A percentile compares a stretch with the other conserved stretches of the same genome.
These are phyloP conservation scores for Cinnamomum chago DNA, from an alignment of 164 flowering plant genomes.

Conservation along the genomic window DNA sequence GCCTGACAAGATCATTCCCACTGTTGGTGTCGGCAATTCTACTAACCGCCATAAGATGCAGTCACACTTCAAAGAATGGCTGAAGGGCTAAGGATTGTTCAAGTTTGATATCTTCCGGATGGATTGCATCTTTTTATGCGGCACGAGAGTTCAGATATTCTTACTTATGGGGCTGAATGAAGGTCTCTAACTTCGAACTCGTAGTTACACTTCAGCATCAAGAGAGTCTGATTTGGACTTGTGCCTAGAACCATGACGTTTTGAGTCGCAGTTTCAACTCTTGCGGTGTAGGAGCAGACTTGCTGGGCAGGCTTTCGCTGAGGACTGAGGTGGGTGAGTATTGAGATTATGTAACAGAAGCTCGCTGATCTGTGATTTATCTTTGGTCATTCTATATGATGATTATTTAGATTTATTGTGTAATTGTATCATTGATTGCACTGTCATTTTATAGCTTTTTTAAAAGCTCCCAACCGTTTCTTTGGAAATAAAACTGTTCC, in stretches of 20 bases:
- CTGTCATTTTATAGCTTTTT: background rate
- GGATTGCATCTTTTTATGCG: background rate
- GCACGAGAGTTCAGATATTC: background rate
- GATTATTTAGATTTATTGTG: background rate
- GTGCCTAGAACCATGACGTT: too few species aligned
- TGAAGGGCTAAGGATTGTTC: conserved; percentile 18
- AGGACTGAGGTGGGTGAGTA: background rate
- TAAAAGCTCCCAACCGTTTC: too few species aligned
- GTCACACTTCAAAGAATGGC: conserved; percentile 54
- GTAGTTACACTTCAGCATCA: background rate
- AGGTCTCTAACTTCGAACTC: background rate
- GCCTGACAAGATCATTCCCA: conserved; percentile 75
- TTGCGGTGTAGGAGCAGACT: background rate
- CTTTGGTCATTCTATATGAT: background rate
- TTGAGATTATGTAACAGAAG: background rate
- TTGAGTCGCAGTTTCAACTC: background rate
- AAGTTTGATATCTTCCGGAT: background rate
- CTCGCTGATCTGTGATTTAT: background rate
- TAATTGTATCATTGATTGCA: background rate
- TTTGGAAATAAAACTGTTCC: too few species aligned
- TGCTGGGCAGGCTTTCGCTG: background rate
- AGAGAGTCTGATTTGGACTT: too few species aligned
- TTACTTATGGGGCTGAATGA: background rate
- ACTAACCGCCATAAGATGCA: conserved; percentile 65
- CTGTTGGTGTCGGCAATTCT: conserved; percentile 61